A percentile compares a stretch with the other conserved stretches of the same genome.
These are phyloP conservation scores for Ustilago xerochloae DNA, from an alignment of 1,284 basidiomycete species.

Conservation along the genomic window DNA sequence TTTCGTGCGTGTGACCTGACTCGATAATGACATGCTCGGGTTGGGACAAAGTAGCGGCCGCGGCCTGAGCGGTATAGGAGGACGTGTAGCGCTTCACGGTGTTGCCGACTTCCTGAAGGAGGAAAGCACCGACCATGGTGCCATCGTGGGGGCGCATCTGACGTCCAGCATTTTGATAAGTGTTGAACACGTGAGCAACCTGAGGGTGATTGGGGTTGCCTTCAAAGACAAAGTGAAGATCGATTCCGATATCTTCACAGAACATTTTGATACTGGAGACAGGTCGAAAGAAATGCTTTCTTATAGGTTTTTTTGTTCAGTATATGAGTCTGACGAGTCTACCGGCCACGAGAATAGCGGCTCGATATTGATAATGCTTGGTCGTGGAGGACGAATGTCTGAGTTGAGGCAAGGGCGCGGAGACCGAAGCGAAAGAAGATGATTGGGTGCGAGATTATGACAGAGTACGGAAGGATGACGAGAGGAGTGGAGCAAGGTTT, in stretches of 20 bases:
- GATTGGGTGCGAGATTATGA: too few relatives aligned
- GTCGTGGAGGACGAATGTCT: too few relatives aligned
- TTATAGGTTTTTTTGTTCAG: background rate
- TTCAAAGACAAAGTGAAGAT: slow-evolving; percentile 25
- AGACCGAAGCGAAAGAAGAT: too few relatives aligned
- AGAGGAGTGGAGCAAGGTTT: too few relatives aligned
- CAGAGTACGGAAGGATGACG: too few relatives aligned
- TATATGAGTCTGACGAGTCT: background rate
- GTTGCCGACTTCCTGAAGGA: slow-evolving; percentile 9
- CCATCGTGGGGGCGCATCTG: background rate
- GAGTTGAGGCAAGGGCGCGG: too few relatives aligned
- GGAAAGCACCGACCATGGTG: slow-evolving; percentile 7
- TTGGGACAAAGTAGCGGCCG: background rate
- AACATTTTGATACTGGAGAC: slow-evolving; percentile 16
- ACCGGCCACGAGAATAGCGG: background rate
- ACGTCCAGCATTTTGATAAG: slow-evolving; percentile 8
- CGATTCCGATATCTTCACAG: slow-evolving; percentile 23
- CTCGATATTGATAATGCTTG: background rate
- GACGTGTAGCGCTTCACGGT: background rate
- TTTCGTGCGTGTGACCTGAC: background rate
- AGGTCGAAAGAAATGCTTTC: background rate
- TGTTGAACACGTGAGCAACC: slow-evolving; percentile 3
- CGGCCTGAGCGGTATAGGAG: background rate
- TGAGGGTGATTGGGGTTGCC: background rate
- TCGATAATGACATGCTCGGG: slow-evolving; percentile 4